Conservation (phyloP, 768 basidiomycete genomes). For the Suillus occidentalis region DNA sequence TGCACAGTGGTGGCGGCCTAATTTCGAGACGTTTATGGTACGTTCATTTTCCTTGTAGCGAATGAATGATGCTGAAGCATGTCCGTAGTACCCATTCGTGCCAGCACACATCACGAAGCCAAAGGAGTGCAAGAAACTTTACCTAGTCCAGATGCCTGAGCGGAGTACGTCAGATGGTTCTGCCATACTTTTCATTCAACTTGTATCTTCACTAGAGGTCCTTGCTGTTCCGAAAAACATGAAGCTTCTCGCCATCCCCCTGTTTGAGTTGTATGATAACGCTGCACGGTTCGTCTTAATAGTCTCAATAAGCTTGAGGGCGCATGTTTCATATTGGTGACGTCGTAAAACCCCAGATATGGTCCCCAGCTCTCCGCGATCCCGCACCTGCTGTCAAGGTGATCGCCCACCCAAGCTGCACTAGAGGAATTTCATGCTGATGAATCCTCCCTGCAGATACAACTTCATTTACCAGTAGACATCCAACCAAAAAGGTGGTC, state of each 20-base stretch:
- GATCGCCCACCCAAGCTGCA: conserved; percentile 17
- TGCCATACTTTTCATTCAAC: background rate
- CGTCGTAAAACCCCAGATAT: conserved; percentile 46
- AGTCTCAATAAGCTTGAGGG: background rate
- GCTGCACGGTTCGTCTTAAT: conserved; percentile 65
- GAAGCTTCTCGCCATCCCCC: conserved; percentile 95
- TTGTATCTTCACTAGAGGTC: conserved; percentile 60
- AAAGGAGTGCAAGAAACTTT: conserved; percentile 97
- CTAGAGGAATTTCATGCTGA: background rate
- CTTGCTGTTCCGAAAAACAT: conserved; percentile 98
- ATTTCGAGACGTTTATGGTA: conserved; percentile 99
- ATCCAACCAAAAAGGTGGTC: background rate
- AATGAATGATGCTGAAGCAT: background rate
- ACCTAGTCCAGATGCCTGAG: conserved; percentile 93
- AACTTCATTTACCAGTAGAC: conserved; percentile 76
- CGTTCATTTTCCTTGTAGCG: conserved; percentile 28
- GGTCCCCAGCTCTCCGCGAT: conserved; percentile 94
- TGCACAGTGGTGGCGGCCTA: conserved; percentile 98
- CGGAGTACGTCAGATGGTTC: conserved; percentile 58
- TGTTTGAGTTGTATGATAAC: conserved; percentile 98
- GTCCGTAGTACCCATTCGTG: conserved; percentile 80
- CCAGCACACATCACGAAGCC: conserved; percentile 97
- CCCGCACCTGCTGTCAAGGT: conserved; percentile 88
- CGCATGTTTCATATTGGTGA: conserved; percentile 8
- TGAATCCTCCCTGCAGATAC: conserved; percentile 41